Conservation (phyloP, 164 flowering plant species). For the Tinospora cordifolia region DNA sequence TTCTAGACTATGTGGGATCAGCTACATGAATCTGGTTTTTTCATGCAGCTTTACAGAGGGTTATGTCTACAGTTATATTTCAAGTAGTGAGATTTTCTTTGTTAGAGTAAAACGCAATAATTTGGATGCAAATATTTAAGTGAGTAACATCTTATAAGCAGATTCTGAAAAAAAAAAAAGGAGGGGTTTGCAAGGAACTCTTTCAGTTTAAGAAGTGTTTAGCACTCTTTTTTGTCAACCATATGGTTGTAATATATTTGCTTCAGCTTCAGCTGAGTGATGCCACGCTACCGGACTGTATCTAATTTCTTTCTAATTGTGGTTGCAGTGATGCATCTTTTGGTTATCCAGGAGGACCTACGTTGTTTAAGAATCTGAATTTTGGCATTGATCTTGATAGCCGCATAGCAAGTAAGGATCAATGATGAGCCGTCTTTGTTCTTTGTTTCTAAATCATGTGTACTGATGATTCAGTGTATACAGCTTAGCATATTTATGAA, state of each 20-base stretch:
- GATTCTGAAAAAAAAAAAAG: too few relatives aligned
- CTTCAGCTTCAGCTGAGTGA: not conserved
- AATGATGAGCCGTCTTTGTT: not conserved
- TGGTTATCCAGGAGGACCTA: slow-evolving; percentile 96
- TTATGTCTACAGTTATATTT: too few relatives aligned
- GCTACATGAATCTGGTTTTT: too few relatives aligned
- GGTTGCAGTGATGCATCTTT: slow-evolving; percentile 93
- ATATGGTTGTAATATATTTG: not conserved
- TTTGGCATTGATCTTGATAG: slow-evolving; percentile 99
- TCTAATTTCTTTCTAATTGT: slow-evolving; percentile 11
- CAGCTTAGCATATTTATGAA: not conserved
- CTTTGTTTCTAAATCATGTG: not conserved
- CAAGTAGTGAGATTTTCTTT: too few relatives aligned
- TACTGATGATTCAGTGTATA: not conserved
- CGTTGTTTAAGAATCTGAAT: slow-evolving; percentile 82
- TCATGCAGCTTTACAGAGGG: too few relatives aligned
- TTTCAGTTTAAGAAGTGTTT: too few relatives aligned
- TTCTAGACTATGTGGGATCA: too few relatives aligned
- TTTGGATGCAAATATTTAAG: too few relatives aligned
- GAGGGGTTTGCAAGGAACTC: too few relatives aligned
- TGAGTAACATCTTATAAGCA: too few relatives aligned
- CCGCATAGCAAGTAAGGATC: slow-evolving; percentile 86
- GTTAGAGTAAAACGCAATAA: too few relatives aligned
- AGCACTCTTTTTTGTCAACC: too few relatives aligned
- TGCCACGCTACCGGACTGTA: not conserved